Evolutionary conservation across 805 yeast species (phyloP), one percentile per base, ranked within the genome.

Genomic region (Cyberlindnera misumaiensis): DNA sequence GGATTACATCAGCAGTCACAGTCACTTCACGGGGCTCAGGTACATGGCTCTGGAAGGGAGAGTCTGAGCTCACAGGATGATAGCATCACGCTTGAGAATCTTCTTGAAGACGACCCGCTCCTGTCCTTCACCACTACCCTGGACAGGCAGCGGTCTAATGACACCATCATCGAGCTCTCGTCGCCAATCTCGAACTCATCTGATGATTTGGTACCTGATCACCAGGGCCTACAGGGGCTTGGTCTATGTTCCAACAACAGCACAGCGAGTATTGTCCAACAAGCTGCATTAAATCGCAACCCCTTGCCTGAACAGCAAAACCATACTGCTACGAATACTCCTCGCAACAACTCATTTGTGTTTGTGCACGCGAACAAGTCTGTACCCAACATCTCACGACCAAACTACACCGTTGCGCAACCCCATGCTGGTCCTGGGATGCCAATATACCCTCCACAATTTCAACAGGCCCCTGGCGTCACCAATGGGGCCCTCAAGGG

Each of bases 141-240:
- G 22, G 56, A 52, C 36, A 47, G 59, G 40, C 51, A 47, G 18
- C 48, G 48, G n/a, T 55, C 59, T 1, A 53, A 55, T 32, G 58
- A 53, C 17, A 55, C 59, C 8, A 53, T 55, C 16, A 27, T 52
- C 5, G 55, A 53, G 31, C 34, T 34, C 3, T 52, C 57, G 1
- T 47, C 47, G 7, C 42, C 48, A 30, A 35, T 39, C 29, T 17
- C 35, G 25, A 34, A 30, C 14, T 12, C 32, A 26, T 12, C 34
- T 26, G 31, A 34, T 18, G 33, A 35, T 18, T 17, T 36, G 18
- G 10, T 12, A 11, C 18, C 9, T 9, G 7, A 17, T 5, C n/a
- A 27, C 14, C 11, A 13, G 11, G 7, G n/a, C 25, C 14, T 22
- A 29, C 16, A 34, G 17, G 26, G 28, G 13, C 20, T 27, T 20